A percentile compares a stretch with the other conserved stretches of the same genome.
Evolutionary conservation across 805 yeast genomes (phyloP).

Genomic region (Candida berthetii): DNA sequence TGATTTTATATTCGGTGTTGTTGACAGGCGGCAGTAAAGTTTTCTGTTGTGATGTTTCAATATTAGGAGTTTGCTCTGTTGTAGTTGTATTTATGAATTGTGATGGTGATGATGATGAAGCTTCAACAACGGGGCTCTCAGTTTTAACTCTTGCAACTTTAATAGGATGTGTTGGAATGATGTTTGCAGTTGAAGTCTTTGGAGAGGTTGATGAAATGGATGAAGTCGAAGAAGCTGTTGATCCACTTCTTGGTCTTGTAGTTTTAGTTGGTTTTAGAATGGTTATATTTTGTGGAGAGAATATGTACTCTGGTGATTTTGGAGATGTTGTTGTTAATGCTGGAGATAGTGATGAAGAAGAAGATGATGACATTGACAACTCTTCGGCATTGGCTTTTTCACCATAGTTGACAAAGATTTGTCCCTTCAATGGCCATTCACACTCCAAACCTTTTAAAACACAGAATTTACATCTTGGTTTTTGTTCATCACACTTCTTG

Average conservation of each 20-base stretch:
- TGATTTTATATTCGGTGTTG: not conserved
- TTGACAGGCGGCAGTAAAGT: not conserved
- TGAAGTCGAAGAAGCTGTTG: not conserved
- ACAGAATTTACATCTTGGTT: slow-evolving; percentile 36
- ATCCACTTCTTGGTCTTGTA: not conserved
- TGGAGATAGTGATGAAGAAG: too few species aligned
- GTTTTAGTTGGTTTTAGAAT: not conserved
- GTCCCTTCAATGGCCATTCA: slow-evolving; percentile 14
- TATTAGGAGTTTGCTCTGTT: not conserved
- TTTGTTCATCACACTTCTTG: slow-evolving; percentile 54
- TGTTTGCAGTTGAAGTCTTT: not conserved
- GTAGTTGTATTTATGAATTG: not conserved
- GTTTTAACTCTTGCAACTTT: not conserved
- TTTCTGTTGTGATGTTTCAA: not conserved
- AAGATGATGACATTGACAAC: too few species aligned
- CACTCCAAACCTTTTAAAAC: slow-evolving; percentile 24
- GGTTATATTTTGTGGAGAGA: not conserved
- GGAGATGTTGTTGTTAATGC: not conserved
- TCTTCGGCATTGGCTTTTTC: not conserved
- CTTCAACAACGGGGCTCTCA: too few species aligned
- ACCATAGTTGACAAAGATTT: slow-evolving; percentile 11
- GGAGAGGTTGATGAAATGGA: not conserved
- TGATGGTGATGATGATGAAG: too few species aligned
- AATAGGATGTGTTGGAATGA: not conserved
- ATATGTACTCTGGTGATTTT: not conserved